Evolutionary conservation across 805 yeast genomes (phyloP).

Genomic region (Pichia exigua): DNA sequence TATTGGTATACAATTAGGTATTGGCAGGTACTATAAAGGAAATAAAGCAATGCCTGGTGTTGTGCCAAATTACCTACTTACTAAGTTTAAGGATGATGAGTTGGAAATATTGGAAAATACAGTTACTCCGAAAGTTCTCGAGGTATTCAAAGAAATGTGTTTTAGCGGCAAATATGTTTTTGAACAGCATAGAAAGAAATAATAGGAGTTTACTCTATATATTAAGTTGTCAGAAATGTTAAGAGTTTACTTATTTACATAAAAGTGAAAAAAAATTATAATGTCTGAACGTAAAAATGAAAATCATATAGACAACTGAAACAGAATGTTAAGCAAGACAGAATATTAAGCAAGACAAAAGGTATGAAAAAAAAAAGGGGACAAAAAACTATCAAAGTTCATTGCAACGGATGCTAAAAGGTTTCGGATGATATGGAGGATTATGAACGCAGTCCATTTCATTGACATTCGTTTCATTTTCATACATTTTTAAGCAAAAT

Average conservation of each 20-base stretch:
- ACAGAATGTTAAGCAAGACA: too few species aligned
- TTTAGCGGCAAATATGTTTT: neutral
- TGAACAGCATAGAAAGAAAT: neutral
- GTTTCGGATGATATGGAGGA: slow-evolving; percentile 22
- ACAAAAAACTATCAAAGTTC: slow-evolving; percentile 5
- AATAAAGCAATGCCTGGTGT: neutral
- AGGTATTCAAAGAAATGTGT: neutral
- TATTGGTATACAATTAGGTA: neutral
- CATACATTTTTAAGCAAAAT: slow-evolving; percentile 21
- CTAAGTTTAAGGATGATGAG: neutral
- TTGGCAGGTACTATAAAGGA: neutral
- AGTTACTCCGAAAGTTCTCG: neutral
- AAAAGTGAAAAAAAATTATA: too few species aligned
- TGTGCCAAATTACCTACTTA: neutral
- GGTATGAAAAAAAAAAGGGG: neutral
- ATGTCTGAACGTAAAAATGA: too few species aligned
- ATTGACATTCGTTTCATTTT: slow-evolving; percentile 23
- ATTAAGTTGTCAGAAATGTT: too few species aligned
- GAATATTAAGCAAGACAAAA: too few species aligned
- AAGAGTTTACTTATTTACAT: too few species aligned
- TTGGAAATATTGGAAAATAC: neutral
- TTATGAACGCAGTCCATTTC: slow-evolving; percentile 28
- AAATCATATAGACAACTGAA: too few species aligned
- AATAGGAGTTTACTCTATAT: too few species aligned
- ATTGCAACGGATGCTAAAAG: slow-evolving; percentile 18